Percentiles rank a stretch among this genome's conserved stretches.
These are phyloP conservation scores for Metschnikowia proteae DNA, from an alignment of 805 yeast genomes.

Conservation along the genomic window DNA sequence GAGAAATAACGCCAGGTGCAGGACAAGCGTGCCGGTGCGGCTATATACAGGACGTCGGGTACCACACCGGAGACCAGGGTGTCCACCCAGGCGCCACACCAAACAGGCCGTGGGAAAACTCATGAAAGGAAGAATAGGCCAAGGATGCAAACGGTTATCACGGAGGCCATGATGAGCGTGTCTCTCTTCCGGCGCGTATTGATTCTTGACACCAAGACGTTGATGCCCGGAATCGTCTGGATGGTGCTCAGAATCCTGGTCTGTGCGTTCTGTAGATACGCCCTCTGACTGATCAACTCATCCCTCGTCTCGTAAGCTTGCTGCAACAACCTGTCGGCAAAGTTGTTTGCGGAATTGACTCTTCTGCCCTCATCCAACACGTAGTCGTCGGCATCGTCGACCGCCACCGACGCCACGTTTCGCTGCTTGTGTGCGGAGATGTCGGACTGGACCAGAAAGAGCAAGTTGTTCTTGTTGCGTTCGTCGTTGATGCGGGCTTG, in stretches of 20 bases:
- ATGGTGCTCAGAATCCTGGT: conserved; percentile 57
- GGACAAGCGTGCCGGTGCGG: not conserved
- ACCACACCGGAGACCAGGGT: conserved; percentile 2
- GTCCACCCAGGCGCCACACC: not conserved
- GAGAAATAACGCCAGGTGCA: not conserved
- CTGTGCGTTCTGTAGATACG: conserved; percentile 58
- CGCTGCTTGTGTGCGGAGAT: conserved; percentile 63
- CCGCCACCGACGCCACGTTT: conserved; percentile 16
- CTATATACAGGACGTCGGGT: not conserved
- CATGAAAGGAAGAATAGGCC: conserved; percentile 48
- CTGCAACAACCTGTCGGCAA: conserved; percentile 76
- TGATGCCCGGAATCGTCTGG: conserved; percentile 77
- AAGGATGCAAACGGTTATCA: conserved; percentile 71
- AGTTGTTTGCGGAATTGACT: conserved; percentile 64
- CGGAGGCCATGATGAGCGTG: conserved; percentile 71
- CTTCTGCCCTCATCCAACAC: conserved; percentile 73
- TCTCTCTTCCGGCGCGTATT: conserved; percentile 88
- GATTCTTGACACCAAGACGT: conserved; percentile 68
- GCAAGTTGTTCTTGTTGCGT: conserved; percentile 68
- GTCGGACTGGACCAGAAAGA: conserved; percentile 75
- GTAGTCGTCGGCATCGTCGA: conserved; percentile 58
- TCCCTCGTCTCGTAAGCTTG: conserved; percentile 90
- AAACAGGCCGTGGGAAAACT: not conserved
- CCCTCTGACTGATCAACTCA: conserved; percentile 71
- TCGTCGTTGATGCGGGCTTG: conserved; percentile 61